A percentile compares a stretch with the other conserved stretches of the same genome.
Conservation (phyloP, 2,329 filamentous ascomycete genomes). For the Rhynchosporium secalis region DNA sequence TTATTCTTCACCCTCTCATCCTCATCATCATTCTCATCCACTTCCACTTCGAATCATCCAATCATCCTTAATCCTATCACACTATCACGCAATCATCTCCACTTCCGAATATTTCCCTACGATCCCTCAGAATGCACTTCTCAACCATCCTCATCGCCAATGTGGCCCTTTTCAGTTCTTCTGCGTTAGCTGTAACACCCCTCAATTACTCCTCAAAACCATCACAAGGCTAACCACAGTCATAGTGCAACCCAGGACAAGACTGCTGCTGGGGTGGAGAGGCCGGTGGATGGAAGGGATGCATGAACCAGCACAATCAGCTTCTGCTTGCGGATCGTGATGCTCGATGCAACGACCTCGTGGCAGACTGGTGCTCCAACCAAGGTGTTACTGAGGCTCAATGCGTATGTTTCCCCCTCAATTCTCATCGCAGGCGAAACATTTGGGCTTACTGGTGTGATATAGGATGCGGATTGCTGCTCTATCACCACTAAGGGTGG, state of each 20-base stretch:
- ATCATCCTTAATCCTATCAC: too few relatives aligned
- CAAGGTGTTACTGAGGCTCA: neutral
- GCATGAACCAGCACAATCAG: neutral
- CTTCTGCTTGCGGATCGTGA: neutral
- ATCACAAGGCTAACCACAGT: neutral
- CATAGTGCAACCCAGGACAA: neutral
- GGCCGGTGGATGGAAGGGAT: neutral
- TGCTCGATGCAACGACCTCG: neutral
- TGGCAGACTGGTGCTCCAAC: neutral
- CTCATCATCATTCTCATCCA: neutral
- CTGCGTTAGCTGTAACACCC: neutral
- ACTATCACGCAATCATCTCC: neutral
- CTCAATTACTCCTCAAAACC: neutral
- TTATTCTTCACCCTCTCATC: neutral
- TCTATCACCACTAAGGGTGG: neutral
- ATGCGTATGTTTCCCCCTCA: neutral
- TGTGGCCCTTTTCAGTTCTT: neutral
- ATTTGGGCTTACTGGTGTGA: neutral
- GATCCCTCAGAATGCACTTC: neutral
- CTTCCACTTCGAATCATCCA: too few relatives aligned
- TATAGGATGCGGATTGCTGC: neutral
- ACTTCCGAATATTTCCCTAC: neutral
- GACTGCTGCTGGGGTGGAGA: slow-evolving; percentile 1
- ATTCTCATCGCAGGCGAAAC: neutral
- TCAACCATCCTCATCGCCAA: neutral